Evolutionary conservation across 805 yeast species (phyloP).

Genomic region (Starmerella bacillaris): DNA sequence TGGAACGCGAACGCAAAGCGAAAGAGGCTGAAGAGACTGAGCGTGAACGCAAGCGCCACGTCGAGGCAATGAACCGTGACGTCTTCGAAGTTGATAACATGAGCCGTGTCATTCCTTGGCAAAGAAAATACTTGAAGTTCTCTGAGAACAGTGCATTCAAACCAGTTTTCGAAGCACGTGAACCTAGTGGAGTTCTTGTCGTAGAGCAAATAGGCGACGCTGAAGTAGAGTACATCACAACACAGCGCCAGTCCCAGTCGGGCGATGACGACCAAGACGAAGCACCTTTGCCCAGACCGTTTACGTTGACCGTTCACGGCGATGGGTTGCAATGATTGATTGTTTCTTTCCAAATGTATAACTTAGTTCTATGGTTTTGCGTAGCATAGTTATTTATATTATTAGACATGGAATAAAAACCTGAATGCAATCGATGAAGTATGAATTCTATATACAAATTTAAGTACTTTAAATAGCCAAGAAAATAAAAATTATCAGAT

Average conservation of each 20-base stretch:
- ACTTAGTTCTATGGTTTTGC: too few relatives aligned
- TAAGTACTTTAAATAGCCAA: too few relatives aligned
- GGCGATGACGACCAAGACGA: slow-evolving; percentile 49
- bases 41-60: slow-evolving; percentile 18
- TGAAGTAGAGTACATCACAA: slow-evolving; percentile 50
- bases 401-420: too few relatives aligned
- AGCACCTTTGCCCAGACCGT: slow-evolving; percentile 30
- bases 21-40: slow-evolving; percentile 17
- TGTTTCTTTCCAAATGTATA: too few relatives aligned
- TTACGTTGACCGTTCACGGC: slow-evolving; percentile 11
- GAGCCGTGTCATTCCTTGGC: slow-evolving; percentile 79
- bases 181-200: slow-evolving; percentile 22
- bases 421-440: too few relatives aligned
- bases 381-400: too few relatives aligned
- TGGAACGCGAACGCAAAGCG: slow-evolving; percentile 19
- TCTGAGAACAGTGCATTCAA: slow-evolving; percentile 37
- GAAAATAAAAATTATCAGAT: too few relatives aligned
- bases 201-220: slow-evolving; percentile 12
- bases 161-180: slow-evolving; percentile 48
- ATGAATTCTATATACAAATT: too few relatives aligned
- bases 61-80: slow-evolving; percentile 25
- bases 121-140: slow-evolving; percentile 67
- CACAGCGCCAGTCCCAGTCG: slow-evolving; percentile 78
- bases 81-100: slow-evolving; percentile 54
- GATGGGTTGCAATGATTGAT: background rate